Base-by-base conservation (phyloP, 129 eudicot genomes). In the Scalesia atractyloides region DNA sequence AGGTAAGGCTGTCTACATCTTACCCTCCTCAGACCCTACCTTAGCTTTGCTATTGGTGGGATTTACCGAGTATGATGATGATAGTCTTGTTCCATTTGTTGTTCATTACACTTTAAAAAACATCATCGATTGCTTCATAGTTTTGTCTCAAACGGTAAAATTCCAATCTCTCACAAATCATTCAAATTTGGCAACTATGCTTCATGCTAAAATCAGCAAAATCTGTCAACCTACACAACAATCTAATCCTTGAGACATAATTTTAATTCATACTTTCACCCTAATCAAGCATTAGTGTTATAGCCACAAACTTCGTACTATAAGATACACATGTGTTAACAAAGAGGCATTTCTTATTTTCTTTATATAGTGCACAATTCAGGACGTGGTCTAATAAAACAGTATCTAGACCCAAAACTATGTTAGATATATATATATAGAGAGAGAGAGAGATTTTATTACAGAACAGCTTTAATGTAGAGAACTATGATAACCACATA, bases 31-130 rank as follows among this genome's bases (percentile, higher is more conserved):
- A n/a, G n/a, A n/a, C n/a, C n/a, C n/a, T n/a, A n/a, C n/a, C n/a
- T n/a, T n/a, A n/a, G n/a, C n/a, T n/a, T n/a, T n/a, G n/a, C n/a
- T n/a, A n/a, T n/a, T n/a, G n/a, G n/a, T n/a, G n/a, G n/a, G n/a
- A n/a, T n/a, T n/a, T n/a, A n/a, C n/a, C n/a, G n/a, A n/a, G n/a
- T n/a, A n/a, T n/a, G n/a, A n/a, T n/a, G n/a, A n/a, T n/a, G n/a
- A n/a, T 48, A 22, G 44, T 13, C 44, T 20, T 46, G 58, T 68
- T 48, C n/a, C 72, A 68, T 68, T 48, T 22, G 20, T 47, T 34
- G 20, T 20, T 67, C 72, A 22, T 46, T 59, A 59, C 64, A 59
- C 36, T 15, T 56, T 12, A 20, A 47, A 43, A 46, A 47, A 19
- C 72, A 67, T 20, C 58, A 67, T 15, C 4, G 9, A 46, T 47